Evolutionary conservation across 139 green algal species (phyloP).

Genomic region (Tetradesmus lagerheimii): DNA sequence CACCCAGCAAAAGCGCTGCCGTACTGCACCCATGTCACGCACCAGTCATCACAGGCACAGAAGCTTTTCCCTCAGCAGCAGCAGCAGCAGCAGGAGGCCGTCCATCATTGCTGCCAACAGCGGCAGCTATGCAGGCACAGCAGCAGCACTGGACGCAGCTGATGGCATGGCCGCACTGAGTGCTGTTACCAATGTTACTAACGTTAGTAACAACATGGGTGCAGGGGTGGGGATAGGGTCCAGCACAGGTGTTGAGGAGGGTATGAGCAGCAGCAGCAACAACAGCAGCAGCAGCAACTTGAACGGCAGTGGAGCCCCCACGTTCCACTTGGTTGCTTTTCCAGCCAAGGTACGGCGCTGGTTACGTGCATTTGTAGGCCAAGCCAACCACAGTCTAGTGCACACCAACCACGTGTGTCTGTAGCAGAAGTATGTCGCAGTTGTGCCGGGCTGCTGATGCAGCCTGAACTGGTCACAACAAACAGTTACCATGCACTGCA

Average conservation of each 20-base stretch:
- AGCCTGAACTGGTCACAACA: no score
- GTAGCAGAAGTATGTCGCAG: no score
- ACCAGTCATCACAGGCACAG: neutral
- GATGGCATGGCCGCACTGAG: neutral
- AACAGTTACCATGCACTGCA: no score
- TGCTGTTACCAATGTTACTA: neutral
- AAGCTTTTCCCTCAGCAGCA: neutral
- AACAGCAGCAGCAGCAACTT: neutral
- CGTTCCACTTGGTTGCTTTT: slow-evolving; percentile 75
- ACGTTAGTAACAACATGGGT: neutral
- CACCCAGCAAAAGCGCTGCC: neutral
- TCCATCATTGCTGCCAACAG: slow-evolving; percentile 4
- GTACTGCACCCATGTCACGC: neutral
- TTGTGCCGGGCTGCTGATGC: no score
- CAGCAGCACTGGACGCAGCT: neutral
- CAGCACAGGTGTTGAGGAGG: neutral
- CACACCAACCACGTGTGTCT: no score
- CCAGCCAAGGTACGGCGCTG: slow-evolving; percentile 78
- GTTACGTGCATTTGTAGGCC: no score
- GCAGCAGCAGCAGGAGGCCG: neutral
- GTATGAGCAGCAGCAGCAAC: neutral
- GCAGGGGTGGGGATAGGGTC: neutral
- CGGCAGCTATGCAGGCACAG: neutral
- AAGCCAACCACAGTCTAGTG: no score
- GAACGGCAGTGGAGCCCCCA: neutral